Percentiles rank a stretch among this genome's conserved stretches.
Evolutionary conservation across 179 eudicot species (phyloP).

Genomic region (Dionaea muscipula): DNA sequence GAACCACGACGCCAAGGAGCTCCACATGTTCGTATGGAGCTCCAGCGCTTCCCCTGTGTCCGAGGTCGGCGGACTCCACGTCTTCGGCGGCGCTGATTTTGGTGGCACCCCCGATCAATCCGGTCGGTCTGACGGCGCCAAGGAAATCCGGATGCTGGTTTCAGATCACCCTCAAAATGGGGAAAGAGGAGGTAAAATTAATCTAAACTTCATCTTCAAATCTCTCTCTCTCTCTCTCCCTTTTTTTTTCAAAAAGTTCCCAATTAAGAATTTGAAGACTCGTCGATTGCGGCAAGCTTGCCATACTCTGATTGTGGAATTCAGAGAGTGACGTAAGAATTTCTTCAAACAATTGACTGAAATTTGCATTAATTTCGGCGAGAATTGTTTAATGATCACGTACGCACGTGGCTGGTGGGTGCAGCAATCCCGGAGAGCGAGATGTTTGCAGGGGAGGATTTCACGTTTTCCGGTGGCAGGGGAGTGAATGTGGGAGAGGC

Average conservation of each 20-base stretch:
- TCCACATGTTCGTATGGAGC: constrained; percentile 98
- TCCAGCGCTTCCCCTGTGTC: constrained; percentile 91
- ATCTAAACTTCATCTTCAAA: not conserved
- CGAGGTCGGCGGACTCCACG: constrained; percentile 80
- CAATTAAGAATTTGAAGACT: too few species aligned
- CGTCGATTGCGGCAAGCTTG: too few species aligned
- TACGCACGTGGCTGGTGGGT: too few species aligned
- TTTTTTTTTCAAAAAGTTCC: too few species aligned
- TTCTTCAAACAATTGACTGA: too few species aligned
- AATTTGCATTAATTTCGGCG: too few species aligned
- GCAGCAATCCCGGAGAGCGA: constrained; percentile 22
- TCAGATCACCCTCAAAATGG: constrained; percentile 70
- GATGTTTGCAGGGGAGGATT: constrained; percentile 35
- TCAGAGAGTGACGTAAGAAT: too few species aligned
- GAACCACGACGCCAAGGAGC: constrained; percentile 78
- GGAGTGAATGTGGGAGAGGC: constrained; percentile 10
- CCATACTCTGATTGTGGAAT: too few species aligned
- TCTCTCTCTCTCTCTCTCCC: too few species aligned
- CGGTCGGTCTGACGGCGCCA: constrained; percentile 82
- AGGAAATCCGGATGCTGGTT: constrained; percentile 90
- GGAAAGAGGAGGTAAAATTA: constrained; percentile 20
- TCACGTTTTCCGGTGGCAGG: constrained; percentile 33
- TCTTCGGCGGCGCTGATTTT: constrained; percentile 49
- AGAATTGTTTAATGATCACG: too few species aligned
- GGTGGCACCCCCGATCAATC: constrained; percentile 50